Evolutionary conservation across 1,284 basidiomycete species (phyloP).

Genomic region (Sutorius eximius): DNA sequence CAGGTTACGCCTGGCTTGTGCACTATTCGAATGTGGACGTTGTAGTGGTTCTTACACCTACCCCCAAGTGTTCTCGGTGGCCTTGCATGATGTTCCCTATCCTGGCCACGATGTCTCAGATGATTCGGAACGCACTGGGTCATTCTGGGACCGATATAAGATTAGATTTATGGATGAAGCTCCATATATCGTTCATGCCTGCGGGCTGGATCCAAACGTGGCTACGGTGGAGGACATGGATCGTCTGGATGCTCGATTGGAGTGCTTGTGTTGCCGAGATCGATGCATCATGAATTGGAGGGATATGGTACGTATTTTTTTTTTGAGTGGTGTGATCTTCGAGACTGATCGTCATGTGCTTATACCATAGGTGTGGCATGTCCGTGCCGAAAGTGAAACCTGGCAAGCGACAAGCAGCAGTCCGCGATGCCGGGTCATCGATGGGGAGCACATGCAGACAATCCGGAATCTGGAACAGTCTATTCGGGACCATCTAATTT

Average conservation of each 20-base stretch:
- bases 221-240: constrained; percentile 22
- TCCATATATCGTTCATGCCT: constrained; percentile 2
- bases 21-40: not conserved
- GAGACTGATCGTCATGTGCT: not conserved
- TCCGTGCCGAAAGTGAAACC: too few species aligned
- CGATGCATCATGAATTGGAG: not conserved
- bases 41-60: not conserved
- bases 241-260: constrained; percentile 9
- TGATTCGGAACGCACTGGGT: not conserved
- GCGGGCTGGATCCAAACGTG: constrained; percentile 14
- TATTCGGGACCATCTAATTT: accelerated
- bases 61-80: not conserved
- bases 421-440: not conserved
- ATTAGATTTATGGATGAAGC: constrained; percentile 8
- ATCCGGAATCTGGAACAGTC: not conserved
- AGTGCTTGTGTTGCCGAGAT: not conserved
- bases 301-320: constrained; percentile 1
- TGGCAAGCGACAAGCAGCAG: too few species aligned
- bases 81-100: not conserved
- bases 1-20: constrained; percentile 6
- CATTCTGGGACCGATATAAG: not conserved
- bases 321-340: not conserved
- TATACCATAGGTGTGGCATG: not conserved
- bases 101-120: too few species aligned
- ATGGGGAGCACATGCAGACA: not conserved